Evolutionary conservation across 163 green algal genomes (phyloP), one percentile per base, ranked within the genome.

Genomic region (Chloromonas sp.): DNA sequence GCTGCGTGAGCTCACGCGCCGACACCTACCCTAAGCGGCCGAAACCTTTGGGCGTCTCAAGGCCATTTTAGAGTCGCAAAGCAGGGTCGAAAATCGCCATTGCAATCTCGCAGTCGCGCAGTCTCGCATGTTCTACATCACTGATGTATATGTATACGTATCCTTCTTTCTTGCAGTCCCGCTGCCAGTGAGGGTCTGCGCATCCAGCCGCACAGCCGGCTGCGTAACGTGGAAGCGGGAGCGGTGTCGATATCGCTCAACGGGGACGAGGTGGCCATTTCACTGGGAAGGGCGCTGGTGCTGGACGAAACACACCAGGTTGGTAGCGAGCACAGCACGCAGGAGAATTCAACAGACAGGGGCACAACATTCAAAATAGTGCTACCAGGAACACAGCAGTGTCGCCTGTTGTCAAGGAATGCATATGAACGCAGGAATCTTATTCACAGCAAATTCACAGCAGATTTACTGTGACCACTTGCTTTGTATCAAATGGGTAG

Each of bases 241-340:
- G 83, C 85, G 1, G 87, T 91, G 58, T 86, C 83, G 57, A 85
- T 91, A 8, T 89, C 85, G 0, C 78, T 83, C 1, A 83, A 87
- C 71, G 87, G 87, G 15, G 70, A 85, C 2, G 87, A 89, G 81
- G 83, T 91, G 71, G 86, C 84, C 2, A 86, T 89, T 58, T 82
- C 84, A 11, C 71, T 92, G 62, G 86, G 84, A 3, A 85, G 82
- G 60, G 60, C 70, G 2, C 83, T 90, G 1, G 76, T 60, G 0
- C 78, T 91, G 77, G 85, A 91, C 76, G 70, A 76, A 0, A 87
- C 83, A 1, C 85, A 89, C 84, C 87, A 91, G 87, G 87, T 85
- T 11, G 5, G 66, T 11, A 15, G 66, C 66, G 66, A 11, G 5
- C 66, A 74, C 5, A 11, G 66, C 66, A 74, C 5, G 66, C 5